These are phyloP conservation scores for Skeletonema potamos DNA, from an alignment of 108 stramenopile species.

Conservation along the genomic window DNA sequence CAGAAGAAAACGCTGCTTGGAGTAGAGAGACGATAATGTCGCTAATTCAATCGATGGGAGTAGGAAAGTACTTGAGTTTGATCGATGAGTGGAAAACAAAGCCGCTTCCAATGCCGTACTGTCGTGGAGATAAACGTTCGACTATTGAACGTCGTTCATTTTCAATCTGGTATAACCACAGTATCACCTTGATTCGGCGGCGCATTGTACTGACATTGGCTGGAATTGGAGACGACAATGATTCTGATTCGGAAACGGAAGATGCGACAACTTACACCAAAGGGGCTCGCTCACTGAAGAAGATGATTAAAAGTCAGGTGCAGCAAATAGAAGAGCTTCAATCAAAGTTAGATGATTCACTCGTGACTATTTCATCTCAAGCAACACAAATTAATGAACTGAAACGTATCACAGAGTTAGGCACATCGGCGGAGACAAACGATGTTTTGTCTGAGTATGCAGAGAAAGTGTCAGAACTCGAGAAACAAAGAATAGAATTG, in stretches of 20 bases:
- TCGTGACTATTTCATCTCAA: conserved; percentile 28
- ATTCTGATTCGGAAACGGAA: conserved; percentile 33
- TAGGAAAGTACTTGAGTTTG: conserved; percentile 37
- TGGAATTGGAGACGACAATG: conserved; percentile 33
- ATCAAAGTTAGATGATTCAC: conserved; percentile 38
- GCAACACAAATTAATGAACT: conserved; percentile 51
- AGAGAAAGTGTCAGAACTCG: conserved; percentile 53
- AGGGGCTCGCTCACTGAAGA: conserved; percentile 41
- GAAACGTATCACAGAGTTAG: conserved; percentile 60
- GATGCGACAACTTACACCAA: neutral
- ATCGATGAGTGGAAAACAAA: conserved; percentile 41
- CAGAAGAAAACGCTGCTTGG: conserved; percentile 36
- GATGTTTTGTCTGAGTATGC: conserved; percentile 64
- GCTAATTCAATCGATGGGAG: conserved; percentile 45
- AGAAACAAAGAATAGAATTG: conserved; percentile 46
- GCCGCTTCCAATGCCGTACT: conserved; percentile 38
- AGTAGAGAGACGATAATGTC: conserved; percentile 42
- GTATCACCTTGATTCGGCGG: conserved; percentile 65
- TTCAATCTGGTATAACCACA: conserved; percentile 50
- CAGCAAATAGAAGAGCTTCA: conserved; percentile 70
- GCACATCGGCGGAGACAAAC: conserved; percentile 66
- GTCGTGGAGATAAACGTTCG: conserved; percentile 16
- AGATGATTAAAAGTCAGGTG: conserved; percentile 64
- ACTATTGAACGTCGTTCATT: conserved; percentile 50
- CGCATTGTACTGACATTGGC: conserved; percentile 67